phyloP scores from a whole-genome alignment of 148 eudicot species.

The Rhododendron molle region DNA sequence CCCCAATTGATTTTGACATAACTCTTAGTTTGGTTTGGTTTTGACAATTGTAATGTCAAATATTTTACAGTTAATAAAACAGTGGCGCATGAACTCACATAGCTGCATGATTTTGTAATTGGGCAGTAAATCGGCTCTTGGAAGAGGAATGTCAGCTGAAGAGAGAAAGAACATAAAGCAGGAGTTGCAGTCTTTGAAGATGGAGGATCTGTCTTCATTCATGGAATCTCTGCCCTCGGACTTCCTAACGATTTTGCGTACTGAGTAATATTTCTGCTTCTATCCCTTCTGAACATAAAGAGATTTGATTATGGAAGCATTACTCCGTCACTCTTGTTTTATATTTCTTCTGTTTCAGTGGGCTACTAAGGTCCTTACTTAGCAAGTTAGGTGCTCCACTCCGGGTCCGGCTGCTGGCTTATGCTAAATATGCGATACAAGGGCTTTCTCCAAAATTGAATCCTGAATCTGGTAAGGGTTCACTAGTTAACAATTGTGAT shows the following conservation, averaged over 20 bases:
- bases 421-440: slow-evolving; percentile 65
- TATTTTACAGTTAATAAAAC: not conserved
- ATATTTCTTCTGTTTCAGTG: slow-evolving; percentile 37
- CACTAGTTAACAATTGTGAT: not conserved
- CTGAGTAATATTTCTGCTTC: slow-evolving; percentile 48
- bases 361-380: slow-evolving; percentile 62
- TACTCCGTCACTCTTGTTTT: slow-evolving; percentile 7
- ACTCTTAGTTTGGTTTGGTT: not conserved
- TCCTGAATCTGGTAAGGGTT: slow-evolving; percentile 45
- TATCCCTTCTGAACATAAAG: not conserved
- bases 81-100: not conserved
- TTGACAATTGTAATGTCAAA: not conserved
- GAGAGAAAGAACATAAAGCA: slow-evolving; percentile 60
- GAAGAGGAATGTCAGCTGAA: slow-evolving; percentile 63
- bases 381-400: slow-evolving; percentile 66
- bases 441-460: slow-evolving; percentile 50
- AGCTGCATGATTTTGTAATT: not conserved
- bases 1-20: not conserved
- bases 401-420: slow-evolving; percentile 52
- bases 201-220: slow-evolving; percentile 78
- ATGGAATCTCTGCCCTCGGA: slow-evolving; percentile 89
- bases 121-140: slow-evolving; percentile 69
- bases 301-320: not conserved
- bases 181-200: slow-evolving; percentile 56
- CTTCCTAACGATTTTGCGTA: slow-evolving; percentile 58